Percentiles rank a stretch among this genome's conserved stretches.
Evolutionary conservation across 2,329 filamentous ascomycete genomes (phyloP).

Genomic region (Fusarium fracticaudum): DNA sequence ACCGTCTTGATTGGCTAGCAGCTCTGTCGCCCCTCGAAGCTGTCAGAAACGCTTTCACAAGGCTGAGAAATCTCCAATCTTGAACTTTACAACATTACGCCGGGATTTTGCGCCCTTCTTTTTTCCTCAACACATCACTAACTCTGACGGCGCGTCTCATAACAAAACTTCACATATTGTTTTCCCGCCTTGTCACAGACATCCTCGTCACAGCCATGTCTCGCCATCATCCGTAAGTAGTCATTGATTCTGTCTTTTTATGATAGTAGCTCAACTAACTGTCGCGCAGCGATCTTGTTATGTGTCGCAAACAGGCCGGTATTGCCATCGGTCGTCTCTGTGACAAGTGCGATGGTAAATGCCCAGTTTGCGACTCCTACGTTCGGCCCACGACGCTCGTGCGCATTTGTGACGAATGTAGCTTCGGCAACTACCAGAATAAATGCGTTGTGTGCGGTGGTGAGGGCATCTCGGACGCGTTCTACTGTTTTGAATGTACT

Average conservation of each 20-base stretch:
- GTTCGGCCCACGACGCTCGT: slow-evolving; percentile 97
- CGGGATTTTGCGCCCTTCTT: not conserved
- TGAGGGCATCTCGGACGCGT: slow-evolving; percentile 97
- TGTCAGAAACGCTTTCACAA: slow-evolving; percentile 48
- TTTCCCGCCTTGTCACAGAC: not conserved
- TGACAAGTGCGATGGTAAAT: slow-evolving; percentile 99
- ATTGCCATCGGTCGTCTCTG: slow-evolving; percentile 98
- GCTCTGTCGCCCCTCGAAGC: slow-evolving; percentile 30
- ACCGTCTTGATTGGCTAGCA: slow-evolving; percentile 36
- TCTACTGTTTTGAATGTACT: slow-evolving; percentile 99
- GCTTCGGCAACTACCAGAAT: slow-evolving; percentile 99
- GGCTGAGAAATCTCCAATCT: slow-evolving; percentile 56
- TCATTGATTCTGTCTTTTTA: not conserved
- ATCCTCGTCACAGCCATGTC: slow-evolving; percentile 70
- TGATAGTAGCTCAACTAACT: slow-evolving; percentile 39
- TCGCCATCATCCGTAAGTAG: slow-evolving; percentile 86
- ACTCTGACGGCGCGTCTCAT: not conserved
- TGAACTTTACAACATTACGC: slow-evolving; percentile 29
- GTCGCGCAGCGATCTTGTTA: slow-evolving; percentile 82
- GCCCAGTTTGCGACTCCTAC: slow-evolving; percentile 98
- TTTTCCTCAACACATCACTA: slow-evolving; percentile 10
- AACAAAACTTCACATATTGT: not conserved
- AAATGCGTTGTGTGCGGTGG: slow-evolving; percentile 99
- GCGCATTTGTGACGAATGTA: slow-evolving; percentile 99
- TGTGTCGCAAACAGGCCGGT: slow-evolving; percentile 98